A percentile compares a stretch with the other conserved stretches of the same genome.
Evolutionary conservation across 495 filamentous ascomycete genomes (phyloP).

Genomic region (Delitschia confertaspora): DNA sequence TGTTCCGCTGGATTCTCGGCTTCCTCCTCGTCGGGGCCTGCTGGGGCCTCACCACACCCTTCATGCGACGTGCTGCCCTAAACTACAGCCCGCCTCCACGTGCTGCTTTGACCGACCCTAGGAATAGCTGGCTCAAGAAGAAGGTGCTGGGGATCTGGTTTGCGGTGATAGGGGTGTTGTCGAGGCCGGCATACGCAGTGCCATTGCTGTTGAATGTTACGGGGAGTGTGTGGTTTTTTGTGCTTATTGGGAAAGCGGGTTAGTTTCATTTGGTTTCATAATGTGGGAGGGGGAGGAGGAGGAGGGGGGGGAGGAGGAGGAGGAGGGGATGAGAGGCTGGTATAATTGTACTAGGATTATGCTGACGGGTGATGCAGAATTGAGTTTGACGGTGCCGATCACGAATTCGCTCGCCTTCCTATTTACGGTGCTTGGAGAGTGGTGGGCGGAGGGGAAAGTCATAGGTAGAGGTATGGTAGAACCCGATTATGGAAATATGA

Average conservation of each 20-base stretch:
- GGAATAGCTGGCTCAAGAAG: constrained; percentile 44
- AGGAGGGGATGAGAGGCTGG: constrained; percentile 1
- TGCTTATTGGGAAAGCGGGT: constrained; percentile 89
- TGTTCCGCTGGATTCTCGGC: constrained; percentile 71
- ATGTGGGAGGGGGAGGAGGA: background rate
- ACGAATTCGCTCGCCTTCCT: constrained; percentile 90
- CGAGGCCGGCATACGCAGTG: constrained; percentile 72
- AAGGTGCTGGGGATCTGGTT: constrained; percentile 53
- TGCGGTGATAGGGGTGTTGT: constrained; percentile 67
- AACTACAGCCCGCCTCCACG: constrained; percentile 47
- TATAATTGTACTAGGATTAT: too few relatives aligned
- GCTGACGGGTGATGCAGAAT: constrained; percentile 46
- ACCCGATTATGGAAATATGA: background rate
- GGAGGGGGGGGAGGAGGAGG: background rate
- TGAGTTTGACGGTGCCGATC: constrained; percentile 89
- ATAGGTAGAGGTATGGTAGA: constrained; percentile 58
- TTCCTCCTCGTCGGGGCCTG: constrained; percentile 87
- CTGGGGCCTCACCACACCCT: constrained; percentile 71
- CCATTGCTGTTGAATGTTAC: constrained; percentile 85
- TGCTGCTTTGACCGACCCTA: constrained; percentile 41
- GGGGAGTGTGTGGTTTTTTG: constrained; percentile 94
- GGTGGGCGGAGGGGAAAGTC: constrained; percentile 86
- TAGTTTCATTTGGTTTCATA: constrained; percentile 31
- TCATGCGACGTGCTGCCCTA: constrained; percentile 61
- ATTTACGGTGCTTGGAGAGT: constrained; percentile 91